Base-by-base conservation (phyloP, 2,329 filamentous ascomycete genomes). In the Botrytis tulipae region DNA sequence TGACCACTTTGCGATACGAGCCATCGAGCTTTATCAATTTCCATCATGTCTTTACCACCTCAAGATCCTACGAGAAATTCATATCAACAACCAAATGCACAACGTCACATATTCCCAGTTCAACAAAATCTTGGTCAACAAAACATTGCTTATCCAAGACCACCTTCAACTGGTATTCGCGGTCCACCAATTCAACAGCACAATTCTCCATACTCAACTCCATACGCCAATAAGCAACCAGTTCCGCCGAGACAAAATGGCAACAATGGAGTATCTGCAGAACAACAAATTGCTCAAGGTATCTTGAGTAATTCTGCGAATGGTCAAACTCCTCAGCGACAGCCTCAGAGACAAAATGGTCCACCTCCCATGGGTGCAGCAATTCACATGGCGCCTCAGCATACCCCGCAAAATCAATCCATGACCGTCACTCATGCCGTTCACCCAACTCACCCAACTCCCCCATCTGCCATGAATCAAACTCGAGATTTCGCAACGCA, bases 201-300 rank as follows among this genome's bases (percentile, higher is more conserved):
- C 70, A 77, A 80, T 61, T 78, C 78, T 8, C 77, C 80, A 35
- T 80, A 80, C 72, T 74, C 78, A 14, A 80, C 78, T 9, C 80
- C 79, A 48, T 80, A 80, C 69, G 75, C 79, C 20, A 78, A 74
- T 71, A 78, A 77, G 74, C 73, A 74, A 25, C 78, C 76, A 69
- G 68, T 75, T 35, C 75, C 72, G 44, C 69, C 77, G 29, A 73
- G 78, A 59, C 77, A 78, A 63, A 79, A 78, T 77, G 76, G 75
- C 42, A 76, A 72, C 63, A 73, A 66, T 61, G 76, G 76, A 70
- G 76, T 79, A 20, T 80, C 79, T 65, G 80, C 79, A 65, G 80
- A 81, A 71, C 80, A 80, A 74, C 80, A 81, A 75, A 81, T 81
- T 76, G 79, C 79, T 37, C 78, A 80, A 74, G 80, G 80, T 60